Evolutionary conservation across 129 eudicot species (phyloP).

Genomic region (Flaveria linearis): DNA sequence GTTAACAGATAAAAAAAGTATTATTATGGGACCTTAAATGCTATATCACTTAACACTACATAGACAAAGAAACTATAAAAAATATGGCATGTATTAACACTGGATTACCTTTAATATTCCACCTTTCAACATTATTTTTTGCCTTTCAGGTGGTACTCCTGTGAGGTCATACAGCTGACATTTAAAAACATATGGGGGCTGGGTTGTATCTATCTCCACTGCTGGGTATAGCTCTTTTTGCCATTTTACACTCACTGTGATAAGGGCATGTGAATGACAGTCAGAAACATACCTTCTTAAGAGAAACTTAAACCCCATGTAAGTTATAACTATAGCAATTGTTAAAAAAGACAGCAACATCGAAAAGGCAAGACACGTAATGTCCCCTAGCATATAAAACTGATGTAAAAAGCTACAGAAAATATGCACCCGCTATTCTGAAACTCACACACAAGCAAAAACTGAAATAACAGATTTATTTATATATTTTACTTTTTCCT

Average conservation of each 20-base stretch:
- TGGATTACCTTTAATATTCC: slow-evolving; percentile 78
- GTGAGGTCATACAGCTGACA: slow-evolving; percentile 92
- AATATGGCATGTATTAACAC: slow-evolving; percentile 13
- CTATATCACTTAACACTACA: slow-evolving; percentile 7
- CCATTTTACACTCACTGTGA: slow-evolving; percentile 96
- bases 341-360: not conserved
- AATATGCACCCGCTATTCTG: not conserved
- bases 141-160: slow-evolving; percentile 99
- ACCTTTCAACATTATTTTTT: slow-evolving; percentile 95
- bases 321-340: not conserved
- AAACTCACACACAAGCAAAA: slow-evolving; percentile 15
- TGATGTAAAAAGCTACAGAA: not conserved
- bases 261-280: slow-evolving; percentile 6
- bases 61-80: slow-evolving; percentile 3
- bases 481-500: too few relatives aligned
- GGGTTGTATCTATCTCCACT: slow-evolving; percentile 93
- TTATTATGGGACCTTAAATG: not conserved
- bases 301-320: slow-evolving; percentile 14
- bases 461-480: too few relatives aligned
- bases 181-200: slow-evolving; percentile 89
- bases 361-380: not conserved
- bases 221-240: slow-evolving; percentile 71
- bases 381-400: slow-evolving; percentile 16
- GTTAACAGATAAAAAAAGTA: slow-evolving; percentile 18
- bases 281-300: slow-evolving; percentile 26